phyloP scores from a whole-genome alignment of 306 rosid genomes.

The Psophocarpus tetragonolobus region DNA sequence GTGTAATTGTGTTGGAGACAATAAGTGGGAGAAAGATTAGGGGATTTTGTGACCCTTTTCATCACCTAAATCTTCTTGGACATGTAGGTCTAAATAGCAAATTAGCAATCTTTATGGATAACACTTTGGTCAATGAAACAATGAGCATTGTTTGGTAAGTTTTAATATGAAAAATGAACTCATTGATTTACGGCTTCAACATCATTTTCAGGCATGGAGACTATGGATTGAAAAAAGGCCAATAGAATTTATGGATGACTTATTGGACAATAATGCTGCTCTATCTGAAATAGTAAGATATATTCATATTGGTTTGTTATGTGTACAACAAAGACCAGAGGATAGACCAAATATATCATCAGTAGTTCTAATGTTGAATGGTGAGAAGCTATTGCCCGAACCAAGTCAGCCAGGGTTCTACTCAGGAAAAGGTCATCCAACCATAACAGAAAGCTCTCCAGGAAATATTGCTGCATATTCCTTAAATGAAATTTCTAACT shows the following conservation, averaged over 20 bases:
- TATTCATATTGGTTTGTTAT: neutral
- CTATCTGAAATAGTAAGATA: neutral
- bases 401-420: neutral
- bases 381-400: neutral
- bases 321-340: neutral
- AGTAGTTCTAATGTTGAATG: neutral
- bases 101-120: neutral
- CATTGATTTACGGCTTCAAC: neutral
- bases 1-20: slow-evolving; percentile 43
- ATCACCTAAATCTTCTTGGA: slow-evolving; percentile 43
- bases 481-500: neutral
- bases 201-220: neutral
- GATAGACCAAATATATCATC: neutral
- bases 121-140: neutral
- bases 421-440: neutral
- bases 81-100: slow-evolving; percentile 38
- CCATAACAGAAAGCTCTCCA: neutral
- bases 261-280: neutral
- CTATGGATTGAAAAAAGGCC: neutral
- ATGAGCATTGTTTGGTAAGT: neutral
- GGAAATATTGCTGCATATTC: neutral
- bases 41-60: slow-evolving; percentile 5
- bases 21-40: slow-evolving; percentile 44
- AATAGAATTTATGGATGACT: neutral
- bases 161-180: neutral